Evolutionary conservation across 441 rosid genomes (phyloP), one percentile per base, ranked within the genome.

Genomic region (Rhodomyrtus psidioides): DNA sequence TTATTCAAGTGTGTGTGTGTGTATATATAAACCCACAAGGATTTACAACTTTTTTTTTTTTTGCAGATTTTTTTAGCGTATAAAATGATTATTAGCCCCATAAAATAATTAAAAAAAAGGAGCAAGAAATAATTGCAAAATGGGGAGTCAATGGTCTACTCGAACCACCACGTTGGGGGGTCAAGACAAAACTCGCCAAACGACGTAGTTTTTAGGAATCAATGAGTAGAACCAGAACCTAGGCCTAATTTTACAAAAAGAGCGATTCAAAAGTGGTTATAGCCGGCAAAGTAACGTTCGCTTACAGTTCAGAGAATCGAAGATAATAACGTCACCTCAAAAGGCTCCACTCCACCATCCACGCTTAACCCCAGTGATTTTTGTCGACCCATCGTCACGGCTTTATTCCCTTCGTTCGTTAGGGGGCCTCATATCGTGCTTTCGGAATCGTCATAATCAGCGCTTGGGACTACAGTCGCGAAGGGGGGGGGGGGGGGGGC

Each of bases 321-420:
- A 16, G 34, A 19, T 4, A 65, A 5, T 9, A 34, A 19, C 76
- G 8, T 39, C 26, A 30, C 1, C 44, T 9, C 4, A 65, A 51
- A 65, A 34, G n/a, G n/a, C n/a, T n/a, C n/a, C n/a, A n/a, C 2
- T 65, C 15, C 76, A 19, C 76, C 13, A 65, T 34, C 0, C 14
- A 9, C 0, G 9, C 24, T 34, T 9, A 9, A 65, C 13, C 4
- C 6, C 1, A 65, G 49, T 1, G 15, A 19, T 39, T 70, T 6
- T 70, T 6, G 15, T 39, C 2, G 0, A 6, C 0, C 0, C 24
- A 6, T 34, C 5, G 0, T 70, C 6, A 10, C 26, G 49, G 79
- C 49, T 70, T 39, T 39, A 23, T 39, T 70, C 79, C n/a, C n/a
- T n/a, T n/a, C n/a, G n/a, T 6, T 70, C 0, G 16, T 21, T 0